These are phyloP conservation scores for Sporothrix humicola DNA, from an alignment of 2,329 filamentous ascomycete species.

Conservation along the genomic window DNA sequence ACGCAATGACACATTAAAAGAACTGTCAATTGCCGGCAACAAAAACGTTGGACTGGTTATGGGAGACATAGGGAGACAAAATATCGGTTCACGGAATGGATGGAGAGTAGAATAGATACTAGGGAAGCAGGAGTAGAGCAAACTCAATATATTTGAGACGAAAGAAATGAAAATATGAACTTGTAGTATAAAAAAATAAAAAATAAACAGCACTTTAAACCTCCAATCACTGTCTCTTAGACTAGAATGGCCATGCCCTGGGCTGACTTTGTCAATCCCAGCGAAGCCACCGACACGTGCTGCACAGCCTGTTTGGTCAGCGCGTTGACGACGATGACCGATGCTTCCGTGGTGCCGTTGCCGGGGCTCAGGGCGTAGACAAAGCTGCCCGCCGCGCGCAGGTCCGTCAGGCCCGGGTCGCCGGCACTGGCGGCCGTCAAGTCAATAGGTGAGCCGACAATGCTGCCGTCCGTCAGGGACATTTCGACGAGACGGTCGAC, in stretches of 20 bases:
- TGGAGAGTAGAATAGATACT: no score
- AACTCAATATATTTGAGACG: no score
- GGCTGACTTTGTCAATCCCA: conserved; percentile 41
- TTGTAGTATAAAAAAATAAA: no score
- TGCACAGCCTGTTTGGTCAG: conserved; percentile 44
- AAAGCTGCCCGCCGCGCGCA: conserved; percentile 58
- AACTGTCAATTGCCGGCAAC: no score
- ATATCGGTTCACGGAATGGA: no score
- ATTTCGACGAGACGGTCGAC: conserved; percentile 63
- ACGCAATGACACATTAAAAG: no score
- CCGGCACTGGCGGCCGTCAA: conserved; percentile 48
- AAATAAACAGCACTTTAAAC: no score
- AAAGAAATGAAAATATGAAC: no score
- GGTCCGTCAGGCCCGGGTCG: conserved; percentile 62
- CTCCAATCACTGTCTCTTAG: no score
- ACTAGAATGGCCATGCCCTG: conserved; percentile 46
- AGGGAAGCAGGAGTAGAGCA: no score
- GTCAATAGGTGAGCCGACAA: conserved; percentile 51
- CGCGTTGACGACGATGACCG: conserved; percentile 49
- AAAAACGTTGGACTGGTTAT: no score
- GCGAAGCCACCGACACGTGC: conserved; percentile 41
- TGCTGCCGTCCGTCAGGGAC: conserved; percentile 54
- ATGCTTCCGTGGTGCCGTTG: conserved; percentile 50
- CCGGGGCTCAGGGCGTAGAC: conserved; percentile 64
- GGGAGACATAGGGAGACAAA: no score